phyloP scores from a whole-genome alignment of 805 yeast species.

The Wickerhamiella allomyrinae region DNA sequence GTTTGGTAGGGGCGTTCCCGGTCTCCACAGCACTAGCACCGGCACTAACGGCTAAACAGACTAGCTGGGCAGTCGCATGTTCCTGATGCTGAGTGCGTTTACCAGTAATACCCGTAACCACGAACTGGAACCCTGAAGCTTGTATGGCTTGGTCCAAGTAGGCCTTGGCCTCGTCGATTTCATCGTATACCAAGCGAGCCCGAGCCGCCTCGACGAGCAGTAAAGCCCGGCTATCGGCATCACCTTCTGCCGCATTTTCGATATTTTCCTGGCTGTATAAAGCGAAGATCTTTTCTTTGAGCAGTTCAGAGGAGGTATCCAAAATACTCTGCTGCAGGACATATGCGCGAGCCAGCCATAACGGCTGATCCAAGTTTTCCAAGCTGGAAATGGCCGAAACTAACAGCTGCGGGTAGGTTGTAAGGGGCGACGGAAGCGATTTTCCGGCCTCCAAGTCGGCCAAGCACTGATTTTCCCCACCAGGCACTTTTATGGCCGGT shows the following conservation, averaged over 20 bases:
- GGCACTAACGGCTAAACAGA: constrained; percentile 45
- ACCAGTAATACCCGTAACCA: constrained; percentile 79
- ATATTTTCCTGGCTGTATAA: constrained; percentile 15
- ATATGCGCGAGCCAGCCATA: constrained; percentile 25
- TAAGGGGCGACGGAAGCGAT: constrained; percentile 50
- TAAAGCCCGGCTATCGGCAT: constrained; percentile 29
- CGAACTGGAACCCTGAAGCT: constrained; percentile 46
- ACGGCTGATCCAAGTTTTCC: constrained; percentile 27
- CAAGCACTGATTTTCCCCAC: constrained; percentile 1
- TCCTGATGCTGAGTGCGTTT: constrained; percentile 74
- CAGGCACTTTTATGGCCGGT: constrained; percentile 31
- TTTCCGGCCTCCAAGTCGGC: constrained; percentile 21
- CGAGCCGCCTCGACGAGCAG: constrained; percentile 59
- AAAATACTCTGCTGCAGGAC: constrained; percentile 25
- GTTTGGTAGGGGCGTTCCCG: constrained; percentile 33
- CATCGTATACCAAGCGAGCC: constrained; percentile 23
- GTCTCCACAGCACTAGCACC: not conserved
- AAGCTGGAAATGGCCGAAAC: constrained; percentile 32
- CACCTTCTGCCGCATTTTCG: constrained; percentile 11
- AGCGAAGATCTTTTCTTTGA: constrained; percentile 18
- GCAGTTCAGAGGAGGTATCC: constrained; percentile 15
- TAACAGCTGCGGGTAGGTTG: constrained; percentile 38
- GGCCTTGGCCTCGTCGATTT: constrained; percentile 18
- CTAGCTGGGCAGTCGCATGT: constrained; percentile 53
- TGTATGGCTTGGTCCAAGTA: constrained; percentile 22